phyloP scores from a whole-genome alignment of 176 grass and related monocot species.

The Carex cristatella region DNA sequence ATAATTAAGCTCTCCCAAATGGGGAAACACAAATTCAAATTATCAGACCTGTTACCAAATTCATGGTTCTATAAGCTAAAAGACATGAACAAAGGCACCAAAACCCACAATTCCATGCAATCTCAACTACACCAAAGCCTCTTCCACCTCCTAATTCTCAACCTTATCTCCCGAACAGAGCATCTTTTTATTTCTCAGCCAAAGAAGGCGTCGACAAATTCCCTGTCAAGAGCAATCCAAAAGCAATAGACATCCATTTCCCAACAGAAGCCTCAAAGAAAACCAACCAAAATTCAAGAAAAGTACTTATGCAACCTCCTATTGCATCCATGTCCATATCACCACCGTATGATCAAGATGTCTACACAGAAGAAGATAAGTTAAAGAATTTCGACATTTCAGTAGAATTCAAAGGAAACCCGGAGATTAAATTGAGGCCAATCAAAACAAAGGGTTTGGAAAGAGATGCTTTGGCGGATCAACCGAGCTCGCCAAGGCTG shows the following conservation, averaged over 20 bases:
- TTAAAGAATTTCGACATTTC: conserved; percentile 35
- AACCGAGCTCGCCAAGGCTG: background rate
- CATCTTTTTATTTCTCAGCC: conserved; percentile 61
- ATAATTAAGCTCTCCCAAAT: conserved; percentile 19
- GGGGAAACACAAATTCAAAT: conserved; percentile 21
- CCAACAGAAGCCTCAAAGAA: conserved; percentile 30
- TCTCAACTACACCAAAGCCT: background rate
- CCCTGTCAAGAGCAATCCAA: conserved; percentile 17
- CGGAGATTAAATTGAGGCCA: conserved; percentile 62
- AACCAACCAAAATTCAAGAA: conserved; percentile 15
- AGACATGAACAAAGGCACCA: conserved; percentile 21
- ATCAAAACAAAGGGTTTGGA: conserved; percentile 44
- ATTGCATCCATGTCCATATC: background rate
- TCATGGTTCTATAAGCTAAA: conserved; percentile 82
- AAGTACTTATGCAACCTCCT: conserved; percentile 4
- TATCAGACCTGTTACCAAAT: conserved; percentile 37
- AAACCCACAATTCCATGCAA: background rate
- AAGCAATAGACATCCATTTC: conserved; percentile 41
- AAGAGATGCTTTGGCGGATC: background rate
- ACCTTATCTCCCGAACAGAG: conserved; percentile 48
- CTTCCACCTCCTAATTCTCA: background rate
- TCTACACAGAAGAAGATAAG: conserved; percentile 18
- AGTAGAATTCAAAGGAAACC: background rate
- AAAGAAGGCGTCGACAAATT: conserved; percentile 20
- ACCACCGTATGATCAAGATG: background rate